Base-by-base conservation (phyloP, 305 asterid species). In the Ilex paraguariensis region DNA sequence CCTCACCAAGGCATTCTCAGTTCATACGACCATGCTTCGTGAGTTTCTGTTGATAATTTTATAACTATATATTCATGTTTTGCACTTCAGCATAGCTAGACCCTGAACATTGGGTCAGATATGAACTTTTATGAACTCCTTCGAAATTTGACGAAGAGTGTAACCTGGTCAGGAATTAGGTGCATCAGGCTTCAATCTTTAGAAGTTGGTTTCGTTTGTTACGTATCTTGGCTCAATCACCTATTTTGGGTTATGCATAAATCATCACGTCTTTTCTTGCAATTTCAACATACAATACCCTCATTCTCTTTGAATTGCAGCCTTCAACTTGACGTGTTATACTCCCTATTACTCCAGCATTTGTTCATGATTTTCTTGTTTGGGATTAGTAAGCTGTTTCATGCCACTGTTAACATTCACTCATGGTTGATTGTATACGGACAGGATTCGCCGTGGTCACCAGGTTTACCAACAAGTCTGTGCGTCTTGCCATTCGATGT, bases 401-500 rank as follows among this genome's bases (percentile, higher is more conserved):
- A 36, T 36, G 42, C 42, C 6, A 36, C 3, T 36, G 42, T 49
- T n/a, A 49, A 49, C 53, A 49, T 11, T 7, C 11, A 49, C 53
- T 49, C 11, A 7, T 49, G 7, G 53, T 49, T 49, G 14, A 49
- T 11, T 45, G 50, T 45, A 45, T 1, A 11, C 2, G 7, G 16
- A 11, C 87, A 89, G 95, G 84, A 86, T 89, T 73, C 95, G 96
- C 36, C 91, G 95, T 69, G 94, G 97, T 61, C 95, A 85, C 78
- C 85, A 87, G 82, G 97, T 85, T 63, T 87, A 85, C 77, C 85
- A 80, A 58, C 88, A 90, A 85, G 95, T 90, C 33, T 87, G 95
- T 58, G 94, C 94, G 13, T 89, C 95, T 66, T 89, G 96, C 82
- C 95, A 86, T 74, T 89, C 96, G 63, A 88, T 86, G 96, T 82